A percentile compares a stretch with the other conserved stretches of the same genome.
Conservation (phyloP, 2,329 filamentous ascomycete genomes). For the Cladorrhinum sp. region DNA sequence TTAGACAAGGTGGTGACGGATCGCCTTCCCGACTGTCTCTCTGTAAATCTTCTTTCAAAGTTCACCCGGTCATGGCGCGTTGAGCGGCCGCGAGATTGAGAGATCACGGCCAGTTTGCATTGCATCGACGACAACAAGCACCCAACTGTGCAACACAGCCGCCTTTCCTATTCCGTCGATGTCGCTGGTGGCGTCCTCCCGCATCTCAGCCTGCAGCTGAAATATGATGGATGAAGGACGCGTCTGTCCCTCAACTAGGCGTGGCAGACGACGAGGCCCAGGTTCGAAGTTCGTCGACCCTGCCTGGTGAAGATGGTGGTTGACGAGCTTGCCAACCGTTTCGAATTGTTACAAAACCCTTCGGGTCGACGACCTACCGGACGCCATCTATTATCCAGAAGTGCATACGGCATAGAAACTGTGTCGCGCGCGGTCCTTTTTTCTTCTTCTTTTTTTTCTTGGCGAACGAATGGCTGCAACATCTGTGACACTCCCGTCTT, state of each 20-base stretch:
- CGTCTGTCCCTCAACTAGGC: neutral
- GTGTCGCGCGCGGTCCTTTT: neutral
- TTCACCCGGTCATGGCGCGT: neutral
- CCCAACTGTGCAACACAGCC: constrained; percentile 1
- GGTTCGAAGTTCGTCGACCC: too few relatives aligned
- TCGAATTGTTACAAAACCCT: constrained; percentile 2
- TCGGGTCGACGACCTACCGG: neutral
- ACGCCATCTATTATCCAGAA: neutral
- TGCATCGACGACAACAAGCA: neutral
- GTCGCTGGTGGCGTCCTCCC: neutral
- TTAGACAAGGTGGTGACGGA: constrained; percentile 4
- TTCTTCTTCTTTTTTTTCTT: neutral
- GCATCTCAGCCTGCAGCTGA: neutral
- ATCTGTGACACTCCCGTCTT: neutral
- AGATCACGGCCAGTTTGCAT: neutral
- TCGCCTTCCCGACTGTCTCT: neutral
- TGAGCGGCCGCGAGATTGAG: neutral
- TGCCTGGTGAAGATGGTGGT: too few relatives aligned
- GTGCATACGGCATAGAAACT: neutral
- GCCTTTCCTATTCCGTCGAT: neutral
- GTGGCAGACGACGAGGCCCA: too few relatives aligned
- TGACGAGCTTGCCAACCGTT: neutral
- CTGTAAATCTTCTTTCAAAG: neutral
- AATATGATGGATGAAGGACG: neutral
- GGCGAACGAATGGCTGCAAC: neutral